Conservation (phyloP, 495 filamentous ascomycete genomes). For the Aspergillus homomorphus region DNA sequence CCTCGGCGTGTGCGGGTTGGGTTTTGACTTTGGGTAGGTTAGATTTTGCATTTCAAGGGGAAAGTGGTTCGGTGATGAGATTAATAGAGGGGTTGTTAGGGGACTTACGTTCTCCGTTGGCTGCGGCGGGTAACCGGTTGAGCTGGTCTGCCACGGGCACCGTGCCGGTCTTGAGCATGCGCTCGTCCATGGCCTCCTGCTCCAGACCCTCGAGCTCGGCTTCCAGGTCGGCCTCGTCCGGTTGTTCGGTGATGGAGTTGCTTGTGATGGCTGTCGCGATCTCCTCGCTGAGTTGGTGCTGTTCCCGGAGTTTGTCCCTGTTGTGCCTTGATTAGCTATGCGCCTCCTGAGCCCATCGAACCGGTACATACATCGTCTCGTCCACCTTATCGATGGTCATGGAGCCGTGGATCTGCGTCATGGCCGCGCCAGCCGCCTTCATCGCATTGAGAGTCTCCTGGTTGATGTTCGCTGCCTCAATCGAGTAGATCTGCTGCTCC, state of each 20-base stretch:
- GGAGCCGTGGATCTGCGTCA: conserved; percentile 87
- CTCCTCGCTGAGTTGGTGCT: conserved; percentile 88
- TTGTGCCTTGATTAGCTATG: conserved; percentile 3
- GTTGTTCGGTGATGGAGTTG: conserved; percentile 62
- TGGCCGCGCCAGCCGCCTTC: conserved; percentile 82
- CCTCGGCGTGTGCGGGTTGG: conserved; percentile 56
- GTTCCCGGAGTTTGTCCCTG: conserved; percentile 91
- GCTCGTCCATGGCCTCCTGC: conserved; percentile 84
- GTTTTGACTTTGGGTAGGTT: not conserved
- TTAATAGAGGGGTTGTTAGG: too few species aligned
- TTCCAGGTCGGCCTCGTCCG: conserved; percentile 86
- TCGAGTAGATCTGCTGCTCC: conserved; percentile 92
- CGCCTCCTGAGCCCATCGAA: not conserved
- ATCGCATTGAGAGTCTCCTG: conserved; percentile 92
- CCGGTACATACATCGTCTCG: conserved; percentile 76
- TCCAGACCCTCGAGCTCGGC: conserved; percentile 73
- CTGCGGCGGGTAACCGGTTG: conserved; percentile 66
- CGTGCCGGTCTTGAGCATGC: conserved; percentile 86
- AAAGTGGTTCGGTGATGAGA: not conserved
- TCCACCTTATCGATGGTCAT: conserved; percentile 93
- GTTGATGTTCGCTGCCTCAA: conserved; percentile 98
- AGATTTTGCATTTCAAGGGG: conserved; percentile 8
- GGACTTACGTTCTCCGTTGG: conserved; percentile 71
- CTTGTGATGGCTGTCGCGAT: conserved; percentile 80
- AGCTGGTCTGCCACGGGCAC: conserved; percentile 69